A percentile compares a stretch with the other conserved stretches of the same genome.
These are phyloP conservation scores for Microstegium vimineum DNA, from an alignment of 176 grass and related monocot species.

Conservation along the genomic window DNA sequence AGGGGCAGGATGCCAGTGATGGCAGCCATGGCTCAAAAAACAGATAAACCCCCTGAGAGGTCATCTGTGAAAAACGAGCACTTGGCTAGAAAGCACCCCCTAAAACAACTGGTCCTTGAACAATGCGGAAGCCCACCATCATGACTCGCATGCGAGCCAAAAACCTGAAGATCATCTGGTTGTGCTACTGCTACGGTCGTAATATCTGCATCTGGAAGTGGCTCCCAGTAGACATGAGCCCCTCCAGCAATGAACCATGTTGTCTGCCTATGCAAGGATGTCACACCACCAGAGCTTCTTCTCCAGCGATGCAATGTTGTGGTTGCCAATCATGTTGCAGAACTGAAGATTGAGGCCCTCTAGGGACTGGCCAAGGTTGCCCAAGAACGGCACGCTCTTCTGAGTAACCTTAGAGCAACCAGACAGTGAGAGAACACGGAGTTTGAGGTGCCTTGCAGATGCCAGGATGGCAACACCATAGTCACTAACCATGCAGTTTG, in stretches of 20 bases:
- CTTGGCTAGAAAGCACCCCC: constrained; percentile 45
- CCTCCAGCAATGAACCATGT: constrained; percentile 18
- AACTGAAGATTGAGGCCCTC: constrained; percentile 81
- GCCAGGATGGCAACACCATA: constrained; percentile 58
- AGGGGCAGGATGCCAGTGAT: constrained; percentile 41
- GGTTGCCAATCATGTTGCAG: constrained; percentile 65
- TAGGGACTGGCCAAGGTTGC: constrained; percentile 64
- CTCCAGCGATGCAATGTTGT: constrained; percentile 59
- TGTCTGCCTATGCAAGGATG: constrained; percentile 64
- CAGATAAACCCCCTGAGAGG: constrained; percentile 38
- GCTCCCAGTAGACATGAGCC: constrained; percentile 19
- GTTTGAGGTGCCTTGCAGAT: constrained; percentile 64
- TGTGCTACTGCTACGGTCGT: constrained; percentile 20
- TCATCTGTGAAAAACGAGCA: constrained; percentile 66
- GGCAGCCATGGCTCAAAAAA: constrained; percentile 71
- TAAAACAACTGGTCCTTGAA: constrained; percentile 52
- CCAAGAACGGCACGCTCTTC: constrained; percentile 59
- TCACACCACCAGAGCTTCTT: constrained; percentile 92
- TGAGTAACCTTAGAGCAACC: constrained; percentile 66
- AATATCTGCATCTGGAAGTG: constrained; percentile 45
- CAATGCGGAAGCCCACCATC: constrained; percentile 53
- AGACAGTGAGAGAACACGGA: constrained; percentile 71
- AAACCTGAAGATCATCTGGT: constrained; percentile 46
- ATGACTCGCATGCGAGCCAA: constrained; percentile 45
- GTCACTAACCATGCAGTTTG: constrained; percentile 67